These are phyloP conservation scores for Chlorella sp. DNA, from an alignment of 139 green algal genomes.

Conservation along the genomic window DNA sequence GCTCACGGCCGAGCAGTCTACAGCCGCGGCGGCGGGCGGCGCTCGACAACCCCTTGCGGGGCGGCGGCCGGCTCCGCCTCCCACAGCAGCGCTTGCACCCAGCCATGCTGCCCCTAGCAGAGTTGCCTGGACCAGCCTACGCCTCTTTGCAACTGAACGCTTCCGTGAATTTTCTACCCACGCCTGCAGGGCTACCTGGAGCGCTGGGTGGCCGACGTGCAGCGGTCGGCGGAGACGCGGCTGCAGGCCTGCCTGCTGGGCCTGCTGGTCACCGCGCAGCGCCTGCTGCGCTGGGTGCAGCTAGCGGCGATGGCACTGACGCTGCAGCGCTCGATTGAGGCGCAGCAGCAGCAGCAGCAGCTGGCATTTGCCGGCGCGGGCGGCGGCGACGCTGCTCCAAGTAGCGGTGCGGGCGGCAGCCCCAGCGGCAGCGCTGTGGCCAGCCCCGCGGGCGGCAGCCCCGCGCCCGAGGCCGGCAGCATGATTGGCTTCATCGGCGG, in stretches of 20 bases:
- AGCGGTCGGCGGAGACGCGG: background rate
- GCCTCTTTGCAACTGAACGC: background rate
- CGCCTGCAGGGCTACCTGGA: background rate
- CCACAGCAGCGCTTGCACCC: too few species aligned
- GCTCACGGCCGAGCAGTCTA: too few species aligned
- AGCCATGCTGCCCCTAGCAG: too few species aligned
- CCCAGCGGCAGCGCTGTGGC: background rate
- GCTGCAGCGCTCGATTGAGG: background rate
- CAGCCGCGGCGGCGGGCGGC: too few species aligned
- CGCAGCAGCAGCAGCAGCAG: background rate
- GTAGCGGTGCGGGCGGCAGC: too few species aligned
- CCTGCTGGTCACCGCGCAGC: background rate
- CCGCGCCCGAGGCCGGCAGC: background rate
- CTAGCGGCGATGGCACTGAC: background rate
- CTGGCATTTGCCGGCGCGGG: background rate
- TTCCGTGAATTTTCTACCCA: background rate
- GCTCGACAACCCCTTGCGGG: too few species aligned
- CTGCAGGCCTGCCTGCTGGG: background rate
- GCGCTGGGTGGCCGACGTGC: background rate
- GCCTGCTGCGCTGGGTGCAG: conserved; percentile 5
- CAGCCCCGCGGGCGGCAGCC: background rate
- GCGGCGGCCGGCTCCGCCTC: too few species aligned
- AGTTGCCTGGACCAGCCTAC: too few species aligned
- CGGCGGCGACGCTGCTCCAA: background rate
- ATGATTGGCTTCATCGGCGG: conserved; percentile 25